Evolutionary conservation across 2,329 filamentous ascomycete species (phyloP).

Genomic region (Lecanicillium sp.): DNA sequence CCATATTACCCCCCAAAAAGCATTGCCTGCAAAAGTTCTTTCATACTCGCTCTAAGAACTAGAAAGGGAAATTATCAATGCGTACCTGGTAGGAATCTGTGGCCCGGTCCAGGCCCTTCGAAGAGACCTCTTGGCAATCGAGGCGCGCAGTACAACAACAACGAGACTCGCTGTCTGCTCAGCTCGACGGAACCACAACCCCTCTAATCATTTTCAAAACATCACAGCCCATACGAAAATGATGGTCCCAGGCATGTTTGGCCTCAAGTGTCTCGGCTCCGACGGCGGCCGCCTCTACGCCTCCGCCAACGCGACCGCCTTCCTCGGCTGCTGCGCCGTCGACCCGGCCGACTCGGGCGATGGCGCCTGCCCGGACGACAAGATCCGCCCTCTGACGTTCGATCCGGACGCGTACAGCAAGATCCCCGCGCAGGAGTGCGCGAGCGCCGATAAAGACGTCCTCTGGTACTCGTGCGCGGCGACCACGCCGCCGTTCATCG

Average conservation of each 20-base stretch:
- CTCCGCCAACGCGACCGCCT: constrained; percentile 26
- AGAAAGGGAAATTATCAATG: too few relatives aligned
- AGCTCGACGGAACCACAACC: too few relatives aligned
- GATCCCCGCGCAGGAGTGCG: constrained; percentile 29
- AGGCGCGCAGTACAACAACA: too few relatives aligned
- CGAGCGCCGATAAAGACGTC: constrained; percentile 15
- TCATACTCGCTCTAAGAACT: too few relatives aligned
- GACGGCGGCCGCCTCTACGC: constrained; percentile 31
- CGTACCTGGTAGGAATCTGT: too few relatives aligned
- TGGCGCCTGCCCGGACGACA: constrained; percentile 28
- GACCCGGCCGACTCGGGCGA: constrained; percentile 28
- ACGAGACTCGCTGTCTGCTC: too few relatives aligned
- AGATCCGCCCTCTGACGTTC: constrained; percentile 26
- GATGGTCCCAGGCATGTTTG: constrained; percentile 15
- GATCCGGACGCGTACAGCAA: constrained; percentile 18
- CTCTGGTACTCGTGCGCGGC: constrained; percentile 31
- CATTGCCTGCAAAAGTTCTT: too few relatives aligned
- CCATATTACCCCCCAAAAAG: too few relatives aligned
- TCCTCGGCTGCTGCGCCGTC: constrained; percentile 36
- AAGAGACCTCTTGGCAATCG: too few relatives aligned
- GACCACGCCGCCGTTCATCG: constrained; percentile 29
- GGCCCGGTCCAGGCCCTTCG: too few relatives aligned
- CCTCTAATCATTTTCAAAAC: too few relatives aligned
- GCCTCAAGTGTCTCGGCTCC: constrained; percentile 28
- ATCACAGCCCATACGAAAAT: too few relatives aligned